phyloP scores from a whole-genome alignment of 305 asterid genomes.

The Salvia sclarea region DNA sequence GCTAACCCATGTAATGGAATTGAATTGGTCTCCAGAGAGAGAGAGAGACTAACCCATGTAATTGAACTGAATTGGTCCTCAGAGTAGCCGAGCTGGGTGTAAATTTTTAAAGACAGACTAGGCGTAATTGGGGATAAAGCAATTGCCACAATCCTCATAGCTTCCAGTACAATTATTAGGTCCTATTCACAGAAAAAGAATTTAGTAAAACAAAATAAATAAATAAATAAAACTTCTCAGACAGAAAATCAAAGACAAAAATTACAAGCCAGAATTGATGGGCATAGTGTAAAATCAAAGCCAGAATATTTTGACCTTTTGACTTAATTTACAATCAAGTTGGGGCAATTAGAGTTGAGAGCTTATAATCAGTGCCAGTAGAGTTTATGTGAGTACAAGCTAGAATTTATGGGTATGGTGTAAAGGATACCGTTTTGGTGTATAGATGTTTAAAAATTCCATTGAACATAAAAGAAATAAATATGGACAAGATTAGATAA shows the following conservation, averaged over 20 bases:
- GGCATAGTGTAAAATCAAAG: too few species aligned
- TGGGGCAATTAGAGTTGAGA: neutral
- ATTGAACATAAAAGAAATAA: constrained; percentile 6
- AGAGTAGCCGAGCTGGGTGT: constrained; percentile 84
- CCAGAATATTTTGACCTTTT: neutral
- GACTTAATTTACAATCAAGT: neutral
- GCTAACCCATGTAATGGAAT: constrained; percentile 66
- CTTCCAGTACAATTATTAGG: constrained; percentile 71
- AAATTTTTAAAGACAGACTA: constrained; percentile 65
- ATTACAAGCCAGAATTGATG: too few species aligned
- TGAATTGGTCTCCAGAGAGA: constrained; percentile 63
- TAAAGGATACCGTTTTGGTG: neutral
- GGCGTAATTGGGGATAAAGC: constrained; percentile 87
- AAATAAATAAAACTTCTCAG: neutral
- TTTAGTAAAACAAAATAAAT: neutral
- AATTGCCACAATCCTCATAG: constrained; percentile 78
- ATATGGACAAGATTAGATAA: neutral
- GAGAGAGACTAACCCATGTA: constrained; percentile 59
- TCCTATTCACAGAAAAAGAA: constrained; percentile 51
- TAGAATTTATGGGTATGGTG: neutral
- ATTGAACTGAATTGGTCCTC: constrained; percentile 70
- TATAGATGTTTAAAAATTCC: neutral
- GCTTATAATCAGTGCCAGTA: neutral
- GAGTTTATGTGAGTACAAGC: neutral
- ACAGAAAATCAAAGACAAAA: constrained; percentile 16